phyloP scores from a whole-genome alignment of 306 rosid genomes.

The Begonia masoniana region DNA sequence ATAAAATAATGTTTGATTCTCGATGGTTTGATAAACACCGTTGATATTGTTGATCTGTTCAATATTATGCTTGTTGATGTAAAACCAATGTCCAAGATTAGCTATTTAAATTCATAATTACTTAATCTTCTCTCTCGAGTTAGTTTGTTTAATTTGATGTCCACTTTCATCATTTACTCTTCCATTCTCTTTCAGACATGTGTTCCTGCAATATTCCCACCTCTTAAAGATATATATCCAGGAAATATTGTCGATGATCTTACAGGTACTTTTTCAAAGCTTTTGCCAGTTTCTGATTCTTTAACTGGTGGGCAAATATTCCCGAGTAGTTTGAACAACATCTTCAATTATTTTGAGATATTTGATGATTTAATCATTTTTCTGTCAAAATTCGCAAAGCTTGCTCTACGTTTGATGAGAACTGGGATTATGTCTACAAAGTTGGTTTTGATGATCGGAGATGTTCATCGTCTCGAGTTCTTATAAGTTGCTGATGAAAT shows the following conservation, averaged over 20 bases:
- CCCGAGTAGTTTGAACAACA: neutral
- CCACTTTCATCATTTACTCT: neutral
- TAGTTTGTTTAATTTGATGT: neutral
- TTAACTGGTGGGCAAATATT: neutral
- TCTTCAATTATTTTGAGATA: neutral
- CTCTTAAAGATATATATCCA: conserved; percentile 67
- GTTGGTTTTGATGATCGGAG: neutral
- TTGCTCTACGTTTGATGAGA: too few species aligned
- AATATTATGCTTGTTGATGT: neutral
- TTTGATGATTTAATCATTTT: too few species aligned
- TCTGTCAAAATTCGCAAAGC: too few species aligned
- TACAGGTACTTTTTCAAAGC: conserved; percentile 41
- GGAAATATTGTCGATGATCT: conserved; percentile 63
- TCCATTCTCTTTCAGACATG: conserved; percentile 50
- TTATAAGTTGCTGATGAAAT: neutral
- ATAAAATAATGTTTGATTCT: neutral
- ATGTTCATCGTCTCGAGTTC: neutral
- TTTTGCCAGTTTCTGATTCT: conserved; percentile 1
- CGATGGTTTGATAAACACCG: too few species aligned
- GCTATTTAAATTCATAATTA: too few species aligned
- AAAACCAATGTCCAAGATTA: neutral
- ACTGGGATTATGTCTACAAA: neutral
- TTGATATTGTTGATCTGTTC: too few species aligned
- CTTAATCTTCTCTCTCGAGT: neutral
- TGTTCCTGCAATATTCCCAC: conserved; percentile 79